Evolutionary conservation across 2,329 filamentous ascomycete species (phyloP).

Genomic region (Dichotomopilus funicola): DNA sequence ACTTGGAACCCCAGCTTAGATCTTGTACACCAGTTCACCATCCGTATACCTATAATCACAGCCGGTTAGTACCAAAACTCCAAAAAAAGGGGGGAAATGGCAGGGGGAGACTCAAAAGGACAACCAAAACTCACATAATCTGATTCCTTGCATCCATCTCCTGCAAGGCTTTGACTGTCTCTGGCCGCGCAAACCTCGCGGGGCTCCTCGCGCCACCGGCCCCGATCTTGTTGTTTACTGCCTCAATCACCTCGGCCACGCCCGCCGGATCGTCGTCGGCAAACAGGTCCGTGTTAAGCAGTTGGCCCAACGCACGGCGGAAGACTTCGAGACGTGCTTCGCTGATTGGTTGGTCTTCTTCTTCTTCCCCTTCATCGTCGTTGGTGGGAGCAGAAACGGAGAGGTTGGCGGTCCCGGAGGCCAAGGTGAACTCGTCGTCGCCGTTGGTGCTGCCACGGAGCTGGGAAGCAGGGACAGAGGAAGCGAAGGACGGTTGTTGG

Average conservation of each 20-base stretch:
- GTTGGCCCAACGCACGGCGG: slow-evolving; percentile 71
- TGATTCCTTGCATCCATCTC: slow-evolving; percentile 78
- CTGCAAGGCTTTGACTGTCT: slow-evolving; percentile 71
- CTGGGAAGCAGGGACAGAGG: slow-evolving; percentile 72
- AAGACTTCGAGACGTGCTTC: slow-evolving; percentile 64
- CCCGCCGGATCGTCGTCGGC: slow-evolving; percentile 78
- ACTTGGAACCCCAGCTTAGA: slow-evolving; percentile 34
- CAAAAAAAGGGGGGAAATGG: slow-evolving; percentile 1
- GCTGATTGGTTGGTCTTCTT: slow-evolving; percentile 42
- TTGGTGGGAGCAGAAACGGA: slow-evolving; percentile 28
- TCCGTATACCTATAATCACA: slow-evolving; percentile 43
- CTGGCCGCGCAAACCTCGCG: slow-evolving; percentile 55
- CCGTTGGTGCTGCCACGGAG: slow-evolving; percentile 33
- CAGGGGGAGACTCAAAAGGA: background rate
- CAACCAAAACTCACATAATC: slow-evolving; percentile 70
- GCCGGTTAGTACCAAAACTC: background rate
- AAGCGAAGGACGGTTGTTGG: slow-evolving; percentile 66
- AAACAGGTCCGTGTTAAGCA: slow-evolving; percentile 79
- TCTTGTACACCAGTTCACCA: slow-evolving; percentile 64
- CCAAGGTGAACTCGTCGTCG: slow-evolving; percentile 27
- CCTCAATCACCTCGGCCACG: slow-evolving; percentile 65
- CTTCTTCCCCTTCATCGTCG: slow-evolving; percentile 20
- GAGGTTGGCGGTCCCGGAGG: slow-evolving; percentile 36
- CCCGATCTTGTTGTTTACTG: slow-evolving; percentile 68
- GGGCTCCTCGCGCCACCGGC: slow-evolving; percentile 33